These are phyloP conservation scores for Entonaema liquescens DNA, from an alignment of 495 filamentous ascomycete species.

Conservation along the genomic window DNA sequence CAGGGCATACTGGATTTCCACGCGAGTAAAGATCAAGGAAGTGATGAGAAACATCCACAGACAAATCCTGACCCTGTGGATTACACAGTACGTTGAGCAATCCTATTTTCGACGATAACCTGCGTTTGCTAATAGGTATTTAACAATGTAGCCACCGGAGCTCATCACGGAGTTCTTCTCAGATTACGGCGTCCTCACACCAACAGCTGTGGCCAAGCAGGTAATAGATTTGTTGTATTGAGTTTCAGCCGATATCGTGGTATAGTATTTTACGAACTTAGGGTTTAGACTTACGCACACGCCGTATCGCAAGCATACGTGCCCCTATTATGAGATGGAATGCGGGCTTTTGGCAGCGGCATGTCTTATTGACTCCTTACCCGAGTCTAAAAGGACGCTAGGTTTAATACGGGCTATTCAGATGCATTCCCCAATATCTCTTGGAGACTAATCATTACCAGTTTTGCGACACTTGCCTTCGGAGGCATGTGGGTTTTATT, in stretches of 20 bases:
- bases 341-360: neutral
- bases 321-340: neutral
- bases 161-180: conserved; percentile 68
- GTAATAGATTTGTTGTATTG: conserved; percentile 45
- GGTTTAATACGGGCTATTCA: neutral
- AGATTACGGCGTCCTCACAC: conserved; percentile 55
- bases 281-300: neutral
- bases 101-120: conserved; percentile 20
- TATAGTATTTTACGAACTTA: neutral
- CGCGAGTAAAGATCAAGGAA: conserved; percentile 42
- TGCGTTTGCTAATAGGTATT: conserved; percentile 1
- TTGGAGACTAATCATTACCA: neutral
- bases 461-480: neutral
- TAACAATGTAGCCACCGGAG: conserved; percentile 65
- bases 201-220: conserved; percentile 45
- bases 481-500: neutral
- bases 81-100: conserved; percentile 69
- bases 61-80: conserved; percentile 68
- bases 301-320: neutral
- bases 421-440: neutral
- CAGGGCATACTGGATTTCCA: conserved; percentile 44
- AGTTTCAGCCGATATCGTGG: conserved; percentile 2
- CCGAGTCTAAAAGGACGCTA: neutral
- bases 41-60: conserved; percentile 34
- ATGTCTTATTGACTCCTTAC: neutral